Base-by-base conservation (phyloP, 805 yeast species). In the Kodamaea jinghongensis region DNA sequence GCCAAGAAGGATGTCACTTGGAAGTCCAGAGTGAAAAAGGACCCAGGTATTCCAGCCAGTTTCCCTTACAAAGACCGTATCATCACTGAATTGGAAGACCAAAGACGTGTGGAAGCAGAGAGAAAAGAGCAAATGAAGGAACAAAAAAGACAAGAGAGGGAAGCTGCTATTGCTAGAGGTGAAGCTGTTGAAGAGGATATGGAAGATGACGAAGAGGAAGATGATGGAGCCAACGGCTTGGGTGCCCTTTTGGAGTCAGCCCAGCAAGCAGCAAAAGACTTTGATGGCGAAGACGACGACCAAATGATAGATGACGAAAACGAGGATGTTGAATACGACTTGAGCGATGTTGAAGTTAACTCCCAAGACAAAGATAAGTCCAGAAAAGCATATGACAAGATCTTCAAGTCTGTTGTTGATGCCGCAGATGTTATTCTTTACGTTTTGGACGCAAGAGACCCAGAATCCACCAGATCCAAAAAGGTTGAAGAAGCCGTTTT, bases 361-460 rank as follows among this genome's bases (percentile, higher is more conserved):
- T 64, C 65, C 31, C 72, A 67, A 23, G 73, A 71, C 36, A 73
- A 67, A 37, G 95, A 85, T 40, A 81, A 81, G 56, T 85, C 93
- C 9, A 77, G 93, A 61, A 90, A 85, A 60, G 93, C 96, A 4
- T 93, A 85, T 59, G 98, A 91, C 61, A 91, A 90, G 67, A 81
- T 91, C 44, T 91, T 90, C 74, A 90, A 89, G 63, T 75, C 89
- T 11, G 97, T 93, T 27, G 90, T 93, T 15, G 97, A 89, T 45
- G 84, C 89, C 15, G 73, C 97, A 2, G 99, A 91, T 60, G 96
- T 91, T 39, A 72, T 91, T 13, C 71, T 90, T 41, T 91, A 93
- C 56, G 96, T 91, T n/a, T 69, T 91, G 56, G 99, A 91, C 65
- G 96, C 99, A 1, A 82, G 99, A 63, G 96, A 93, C 63, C 99